Evolutionary conservation across 75 land plant genomes (phyloP), one percentile per base, ranked within the genome.

Genomic region (Azolla pinnata): DNA sequence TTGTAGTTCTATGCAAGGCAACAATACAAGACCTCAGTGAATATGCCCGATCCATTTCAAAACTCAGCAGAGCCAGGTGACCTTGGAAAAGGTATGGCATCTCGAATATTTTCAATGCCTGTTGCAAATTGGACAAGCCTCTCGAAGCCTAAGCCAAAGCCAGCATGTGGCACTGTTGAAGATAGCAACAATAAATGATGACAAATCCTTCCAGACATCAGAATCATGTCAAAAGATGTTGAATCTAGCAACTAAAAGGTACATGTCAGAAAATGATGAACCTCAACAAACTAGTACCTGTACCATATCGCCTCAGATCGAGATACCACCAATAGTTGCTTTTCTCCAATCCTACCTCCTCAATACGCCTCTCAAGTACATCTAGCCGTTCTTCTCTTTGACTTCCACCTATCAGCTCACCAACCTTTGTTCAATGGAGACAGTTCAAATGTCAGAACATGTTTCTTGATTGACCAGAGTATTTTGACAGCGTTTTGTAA

Each of bases 251-350:
- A 56, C 27, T 20, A 5, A 31, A 55, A 34, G 2, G 20, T 8
- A 7, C 7, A 14, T 38, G 42, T 24, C 50, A 14, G 21, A 46
- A 5, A 21, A 66, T 29, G 56, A 59, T 1, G 40, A 54, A 0
- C 2, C 44, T 31, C 46, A 28, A 44, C 27, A 59, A 0, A 28
- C 44, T 54, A n/a, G n/a, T 74, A 89, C 97, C 97, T 82, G 97
- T 81, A 21, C 99, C 99, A 70, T 81, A 95, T 19, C 97, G 96
- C 48, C 99, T 79, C 24, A 95, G 70, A 68, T 95, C 99, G 67
- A 89, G 90, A 62, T 95, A 95, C 99, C 99, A 95, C 99, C 90
- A 89, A 60, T 79, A 95, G 75, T 68, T 81, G 24, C 86, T 91
- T 56, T 75, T 83, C 47, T 68, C 66, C 23, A 95, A 83, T 27